Percentiles rank a stretch among this genome's conserved stretches.
Conservation (phyloP, 2,329 filamentous ascomycete species). For the Aquanectria penicillioides region DNA sequence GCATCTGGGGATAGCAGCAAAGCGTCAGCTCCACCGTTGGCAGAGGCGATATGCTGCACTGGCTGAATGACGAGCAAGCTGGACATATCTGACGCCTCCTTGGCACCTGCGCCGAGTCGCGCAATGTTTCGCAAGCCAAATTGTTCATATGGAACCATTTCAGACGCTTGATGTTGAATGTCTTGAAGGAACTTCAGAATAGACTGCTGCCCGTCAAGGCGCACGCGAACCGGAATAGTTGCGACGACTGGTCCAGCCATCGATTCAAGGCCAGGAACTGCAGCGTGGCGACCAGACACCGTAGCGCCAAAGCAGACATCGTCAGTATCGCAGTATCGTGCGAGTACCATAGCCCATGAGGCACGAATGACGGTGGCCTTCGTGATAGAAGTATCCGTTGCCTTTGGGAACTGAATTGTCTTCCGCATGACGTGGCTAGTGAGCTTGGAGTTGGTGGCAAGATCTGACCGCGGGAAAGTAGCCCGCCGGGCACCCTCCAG, state of each 20-base stretch:
- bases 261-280: constrained; percentile 29
- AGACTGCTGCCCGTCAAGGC: constrained; percentile 37
- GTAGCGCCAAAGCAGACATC: constrained; percentile 6
- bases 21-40: background rate
- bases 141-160: constrained; percentile 26
- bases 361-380: constrained; percentile 5
- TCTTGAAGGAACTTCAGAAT: constrained; percentile 53
- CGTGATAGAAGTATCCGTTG: background rate
- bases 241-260: constrained; percentile 46
- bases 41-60: background rate
- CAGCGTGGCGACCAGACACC: constrained; percentile 14
- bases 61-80: constrained; percentile 25
- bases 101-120: constrained; percentile 5
- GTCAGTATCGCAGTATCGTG: background rate
- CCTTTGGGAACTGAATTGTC: background rate
- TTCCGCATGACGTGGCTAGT: background rate
- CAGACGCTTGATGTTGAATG: constrained; percentile 22
- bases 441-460: background rate
- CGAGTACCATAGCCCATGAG: constrained; percentile 6
- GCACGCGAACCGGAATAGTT: constrained; percentile 35
- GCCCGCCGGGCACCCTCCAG: background rate
- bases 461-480: background rate
- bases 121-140: constrained; percentile 30
- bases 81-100: constrained; percentile 1
- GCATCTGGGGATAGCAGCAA: constrained; percentile 13